Base-by-base conservation (phyloP, 805 yeast species). In the Wickerhamiella cacticola region DNA sequence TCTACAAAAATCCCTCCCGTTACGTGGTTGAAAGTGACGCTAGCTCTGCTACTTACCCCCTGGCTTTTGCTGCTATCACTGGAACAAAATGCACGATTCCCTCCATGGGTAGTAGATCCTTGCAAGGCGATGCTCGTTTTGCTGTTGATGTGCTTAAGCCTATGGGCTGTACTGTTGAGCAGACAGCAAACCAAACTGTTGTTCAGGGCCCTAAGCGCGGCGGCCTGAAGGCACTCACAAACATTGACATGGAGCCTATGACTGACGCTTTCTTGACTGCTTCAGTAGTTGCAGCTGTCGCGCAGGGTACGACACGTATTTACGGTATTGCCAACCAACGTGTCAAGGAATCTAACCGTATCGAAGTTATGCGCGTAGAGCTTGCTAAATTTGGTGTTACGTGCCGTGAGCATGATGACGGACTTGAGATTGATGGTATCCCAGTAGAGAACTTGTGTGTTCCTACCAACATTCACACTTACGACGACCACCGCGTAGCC, bases 191-290 rank as follows among this genome's bases (percentile, higher is more conserved):
- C 1, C 79, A 94, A 2, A 92, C 98, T 0, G 87, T 96, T 0
- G 97, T 92, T 7, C 76, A 80, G 36, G 97, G 96, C 42, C 96
- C 96, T 5, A 94, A 94, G 13, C 51, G 64, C 0, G 41, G 41
- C 13, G n/a, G 26, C 12, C 71, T 92, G 54, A 74, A 71, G 58
- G 84, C 94, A 5, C 69, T 92, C 53, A 69, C 78, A 10, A 74
- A 70, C 52, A 81, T 92, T 49, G 96, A 92, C 62, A 92, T 92
- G 98, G 98, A 92, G 67, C 97, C 98, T 48, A 92, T 92, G 98
- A 92, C 98, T 0, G 98, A 92, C 66, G 98, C 98, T 0, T 92
- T 92, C 63, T 70, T 92, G 59, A 92, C 98, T 13, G 98, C 98
- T 0, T 77, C 94, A 47, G 96, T 92, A 10, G 94, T 87, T 16